Conservation (phyloP, 2,329 filamentous ascomycete species). For the Venturia pyrina region DNA sequence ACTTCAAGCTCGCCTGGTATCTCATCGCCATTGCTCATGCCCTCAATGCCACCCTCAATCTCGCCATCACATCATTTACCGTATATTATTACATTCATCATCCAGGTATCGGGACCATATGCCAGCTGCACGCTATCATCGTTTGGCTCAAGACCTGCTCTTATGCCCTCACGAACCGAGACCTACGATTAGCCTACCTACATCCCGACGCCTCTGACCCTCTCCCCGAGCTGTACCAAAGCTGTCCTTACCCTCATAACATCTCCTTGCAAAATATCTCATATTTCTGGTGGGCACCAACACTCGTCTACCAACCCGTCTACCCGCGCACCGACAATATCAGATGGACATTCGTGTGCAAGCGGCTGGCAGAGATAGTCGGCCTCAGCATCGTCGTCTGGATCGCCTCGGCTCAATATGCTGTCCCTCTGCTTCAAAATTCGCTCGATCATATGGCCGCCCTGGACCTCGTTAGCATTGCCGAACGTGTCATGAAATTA, state of each 20-base stretch:
- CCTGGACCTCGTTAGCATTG: constrained; percentile 68
- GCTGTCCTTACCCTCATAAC: constrained; percentile 82
- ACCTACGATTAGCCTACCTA: constrained; percentile 82
- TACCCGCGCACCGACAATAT: constrained; percentile 79
- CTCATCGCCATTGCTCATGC: constrained; percentile 71
- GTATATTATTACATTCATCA: constrained; percentile 91
- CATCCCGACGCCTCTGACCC: constrained; percentile 51
- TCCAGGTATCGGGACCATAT: constrained; percentile 83
- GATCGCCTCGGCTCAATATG: constrained; percentile 91
- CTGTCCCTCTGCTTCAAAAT: constrained; percentile 78
- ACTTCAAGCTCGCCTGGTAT: constrained; percentile 67
- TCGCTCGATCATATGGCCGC: constrained; percentile 78
- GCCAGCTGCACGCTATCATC: constrained; percentile 83
- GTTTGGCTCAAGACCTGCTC: constrained; percentile 95
- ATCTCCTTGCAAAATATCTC: constrained; percentile 78
- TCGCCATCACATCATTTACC: constrained; percentile 69
- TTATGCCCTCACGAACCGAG: constrained; percentile 93
- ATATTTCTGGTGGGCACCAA: constrained; percentile 98
- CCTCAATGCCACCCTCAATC: constrained; percentile 71
- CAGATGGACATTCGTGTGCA: constrained; percentile 79
- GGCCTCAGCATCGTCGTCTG: constrained; percentile 83
- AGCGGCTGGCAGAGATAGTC: constrained; percentile 68
- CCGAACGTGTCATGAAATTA: constrained; percentile 87
- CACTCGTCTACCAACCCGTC: constrained; percentile 90
- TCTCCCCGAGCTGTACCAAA: constrained; percentile 70